Conservation (phyloP, 2,329 filamentous ascomycete species). For the Botrytis aclada region DNA sequence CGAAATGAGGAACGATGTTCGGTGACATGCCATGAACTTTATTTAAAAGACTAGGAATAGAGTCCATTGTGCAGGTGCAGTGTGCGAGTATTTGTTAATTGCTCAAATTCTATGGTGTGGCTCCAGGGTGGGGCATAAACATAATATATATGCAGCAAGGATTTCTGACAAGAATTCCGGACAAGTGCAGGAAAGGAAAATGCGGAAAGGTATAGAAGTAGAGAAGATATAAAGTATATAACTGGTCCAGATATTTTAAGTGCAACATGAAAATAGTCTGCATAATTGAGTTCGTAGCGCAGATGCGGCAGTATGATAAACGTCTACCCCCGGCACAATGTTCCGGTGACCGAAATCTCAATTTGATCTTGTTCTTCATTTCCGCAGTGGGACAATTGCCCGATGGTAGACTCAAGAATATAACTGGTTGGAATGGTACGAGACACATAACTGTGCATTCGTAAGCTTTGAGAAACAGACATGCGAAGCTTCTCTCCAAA, state of each 20-base stretch:
- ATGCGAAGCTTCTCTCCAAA: background rate
- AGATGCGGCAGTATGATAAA: conserved; percentile 10
- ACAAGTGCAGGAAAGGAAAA: conserved; percentile 5
- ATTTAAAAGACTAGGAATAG: conserved; percentile 7
- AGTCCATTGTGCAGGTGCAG: background rate
- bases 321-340: conserved; percentile 8
- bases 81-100: conserved; percentile 12
- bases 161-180: conserved; percentile 2
- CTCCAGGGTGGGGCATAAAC: conserved; percentile 7
- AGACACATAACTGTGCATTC: background rate
- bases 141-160: conserved; percentile 15
- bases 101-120: conserved; percentile 7
- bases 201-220: background rate
- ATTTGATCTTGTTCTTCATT: conserved; percentile 6
- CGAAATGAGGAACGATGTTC: background rate
- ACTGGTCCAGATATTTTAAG: background rate
- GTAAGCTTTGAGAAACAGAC: background rate
- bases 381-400: background rate
- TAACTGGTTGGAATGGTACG: background rate
- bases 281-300: conserved; percentile 6
- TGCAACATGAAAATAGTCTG: conserved; percentile 3
- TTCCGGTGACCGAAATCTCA: conserved; percentile 16
- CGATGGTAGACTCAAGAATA: background rate
- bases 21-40: background rate
- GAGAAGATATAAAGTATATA: background rate